A percentile compares a stretch with the other conserved stretches of the same genome.
Conservation (phyloP, 108 stramenopile species). For the Cylindrotheca closterium region DNA sequence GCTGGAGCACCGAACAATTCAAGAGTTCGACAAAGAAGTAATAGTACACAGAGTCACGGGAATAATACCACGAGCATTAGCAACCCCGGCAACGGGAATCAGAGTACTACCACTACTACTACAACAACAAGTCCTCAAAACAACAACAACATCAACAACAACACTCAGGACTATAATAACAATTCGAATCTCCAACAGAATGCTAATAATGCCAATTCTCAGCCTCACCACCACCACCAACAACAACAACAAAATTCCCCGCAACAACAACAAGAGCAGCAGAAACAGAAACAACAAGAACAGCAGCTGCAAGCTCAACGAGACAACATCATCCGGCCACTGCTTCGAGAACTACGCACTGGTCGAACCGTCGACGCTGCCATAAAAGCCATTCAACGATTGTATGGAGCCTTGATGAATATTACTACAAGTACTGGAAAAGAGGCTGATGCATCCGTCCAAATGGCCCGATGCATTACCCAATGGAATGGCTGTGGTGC, state of each 20-base stretch:
- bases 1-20: too few relatives aligned
- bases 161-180: too few relatives aligned
- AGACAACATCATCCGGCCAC: neutral
- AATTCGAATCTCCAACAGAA: too few relatives aligned
- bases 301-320: neutral
- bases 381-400: neutral
- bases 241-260: neutral
- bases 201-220: too few relatives aligned
- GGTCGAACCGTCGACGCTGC: neutral
- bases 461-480: neutral
- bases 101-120: too few relatives aligned
- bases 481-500: neutral
- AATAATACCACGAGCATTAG: neutral
- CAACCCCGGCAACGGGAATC: too few relatives aligned
- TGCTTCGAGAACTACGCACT: neutral
- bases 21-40: too few relatives aligned
- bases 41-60: too few relatives aligned
- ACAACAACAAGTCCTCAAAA: too few relatives aligned
- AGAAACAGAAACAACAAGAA: neutral
- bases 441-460: neutral
- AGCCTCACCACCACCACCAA: neutral
- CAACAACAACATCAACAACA: too few relatives aligned
- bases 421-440: too few relatives aligned
- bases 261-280: neutral
- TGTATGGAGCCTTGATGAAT: neutral